A percentile compares a stretch with the other conserved stretches of the same genome.
Evolutionary conservation across 108 stramenopile genomes (phyloP).

Genomic region (Asterionellopsis glacialis): DNA sequence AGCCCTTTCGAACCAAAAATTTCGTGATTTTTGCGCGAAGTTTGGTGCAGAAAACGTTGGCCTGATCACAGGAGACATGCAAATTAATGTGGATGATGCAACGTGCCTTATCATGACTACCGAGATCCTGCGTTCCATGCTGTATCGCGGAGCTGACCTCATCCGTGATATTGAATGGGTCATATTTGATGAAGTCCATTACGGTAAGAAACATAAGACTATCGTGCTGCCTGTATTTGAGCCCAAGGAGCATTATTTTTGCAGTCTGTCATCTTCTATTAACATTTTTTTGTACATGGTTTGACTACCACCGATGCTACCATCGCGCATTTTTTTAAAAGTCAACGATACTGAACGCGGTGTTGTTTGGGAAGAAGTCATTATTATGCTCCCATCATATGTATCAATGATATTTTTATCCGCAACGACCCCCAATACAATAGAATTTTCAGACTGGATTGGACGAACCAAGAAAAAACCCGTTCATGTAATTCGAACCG

Average conservation of each 20-base stretch:
- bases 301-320: too few relatives aligned
- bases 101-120: slow-evolving; percentile 95
- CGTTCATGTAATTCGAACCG: slow-evolving; percentile 90
- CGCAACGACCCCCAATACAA: slow-evolving; percentile 96
- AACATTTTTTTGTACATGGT: background rate
- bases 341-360: slow-evolving; percentile 91
- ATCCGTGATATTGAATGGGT: slow-evolving; percentile 61
- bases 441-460: slow-evolving; percentile 96
- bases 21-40: slow-evolving; percentile 79
- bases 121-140: slow-evolving; percentile 85
- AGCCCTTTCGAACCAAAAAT: slow-evolving; percentile 94
- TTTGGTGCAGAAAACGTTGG: slow-evolving; percentile 82
- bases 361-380: slow-evolving; percentile 85
- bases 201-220: slow-evolving; percentile 88
- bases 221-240: too few relatives aligned
- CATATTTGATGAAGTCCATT: slow-evolving; percentile 89
- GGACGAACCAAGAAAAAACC: slow-evolving; percentile 82
- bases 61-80: slow-evolving; percentile 86
- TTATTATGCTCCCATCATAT: slow-evolving; percentile 93
- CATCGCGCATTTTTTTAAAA: too few relatives aligned
- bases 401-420: slow-evolving; percentile 93
- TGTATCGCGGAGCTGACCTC: slow-evolving; percentile 88
- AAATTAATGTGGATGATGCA: slow-evolving; percentile 66
- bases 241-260: background rate
- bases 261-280: background rate